Evolutionary conservation across 2,329 filamentous ascomycete species (phyloP).

Genomic region (Penicillium glabrum): DNA sequence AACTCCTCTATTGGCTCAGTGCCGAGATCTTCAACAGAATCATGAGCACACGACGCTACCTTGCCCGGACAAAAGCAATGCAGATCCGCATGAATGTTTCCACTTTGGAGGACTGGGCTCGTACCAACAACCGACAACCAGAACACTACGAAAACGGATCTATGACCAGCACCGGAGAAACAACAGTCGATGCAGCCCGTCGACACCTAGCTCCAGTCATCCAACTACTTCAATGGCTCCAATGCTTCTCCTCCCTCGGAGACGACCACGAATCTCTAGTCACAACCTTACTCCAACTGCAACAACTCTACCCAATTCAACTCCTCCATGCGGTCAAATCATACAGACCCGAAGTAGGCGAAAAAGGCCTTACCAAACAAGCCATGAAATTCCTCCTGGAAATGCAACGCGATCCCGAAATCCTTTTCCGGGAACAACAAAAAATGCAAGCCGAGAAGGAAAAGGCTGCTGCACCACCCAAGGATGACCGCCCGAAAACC

Average conservation of each 20-base stretch:
- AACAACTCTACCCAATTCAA: slow-evolving; percentile 79
- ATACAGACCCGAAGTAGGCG: slow-evolving; percentile 91
- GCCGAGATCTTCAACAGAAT: slow-evolving; percentile 97
- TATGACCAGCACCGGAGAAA: slow-evolving; percentile 80
- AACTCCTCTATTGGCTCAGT: slow-evolving; percentile 93
- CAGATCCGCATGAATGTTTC: slow-evolving; percentile 99
- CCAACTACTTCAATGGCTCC: slow-evolving; percentile 93
- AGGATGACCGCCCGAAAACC: slow-evolving; percentile 28
- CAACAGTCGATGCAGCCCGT: slow-evolving; percentile 78
- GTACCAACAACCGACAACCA: slow-evolving; percentile 86
- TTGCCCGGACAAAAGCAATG: slow-evolving; percentile 97
- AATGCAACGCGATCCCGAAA: slow-evolving; percentile 72
- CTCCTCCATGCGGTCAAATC: slow-evolving; percentile 88
- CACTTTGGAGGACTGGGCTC: slow-evolving; percentile 91
- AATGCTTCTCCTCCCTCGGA: slow-evolving; percentile 92
- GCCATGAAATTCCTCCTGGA: slow-evolving; percentile 82
- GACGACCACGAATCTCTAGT: slow-evolving; percentile 88
- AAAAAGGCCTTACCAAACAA: slow-evolving; percentile 85
- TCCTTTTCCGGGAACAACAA: slow-evolving; percentile 46
- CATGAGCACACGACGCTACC: slow-evolving; percentile 92
- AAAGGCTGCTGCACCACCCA: slow-evolving; percentile 19
- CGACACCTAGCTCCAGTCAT: slow-evolving; percentile 86
- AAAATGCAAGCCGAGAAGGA: slow-evolving; percentile 31
- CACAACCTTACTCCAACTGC: slow-evolving; percentile 84
- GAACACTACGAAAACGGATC: slow-evolving; percentile 95